phyloP scores from a whole-genome alignment of 164 flowering plant genomes.

The Chimonanthus salicifolius region DNA sequence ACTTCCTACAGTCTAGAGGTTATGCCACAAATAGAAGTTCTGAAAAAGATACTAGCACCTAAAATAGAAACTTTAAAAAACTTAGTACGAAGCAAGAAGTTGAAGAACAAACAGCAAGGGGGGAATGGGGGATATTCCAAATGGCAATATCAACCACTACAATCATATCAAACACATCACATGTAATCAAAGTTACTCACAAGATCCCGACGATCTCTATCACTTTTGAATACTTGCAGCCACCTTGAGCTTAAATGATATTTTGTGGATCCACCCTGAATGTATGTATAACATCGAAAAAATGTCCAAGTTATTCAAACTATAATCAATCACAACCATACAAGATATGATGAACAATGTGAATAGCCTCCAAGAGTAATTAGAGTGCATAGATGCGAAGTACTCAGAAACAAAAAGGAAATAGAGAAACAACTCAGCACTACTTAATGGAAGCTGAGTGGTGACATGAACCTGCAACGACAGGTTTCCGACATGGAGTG shows the following conservation, averaged over 20 bases:
- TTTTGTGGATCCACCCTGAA: conserved; percentile 93
- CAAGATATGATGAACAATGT: neutral
- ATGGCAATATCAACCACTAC: neutral
- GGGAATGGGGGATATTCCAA: neutral
- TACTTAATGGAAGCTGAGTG: too few species aligned
- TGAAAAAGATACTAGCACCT: neutral
- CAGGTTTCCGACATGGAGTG: too few species aligned
- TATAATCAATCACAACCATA: neutral
- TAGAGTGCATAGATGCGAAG: neutral
- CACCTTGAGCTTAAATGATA: conserved; percentile 87
- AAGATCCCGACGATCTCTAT: conserved; percentile 98
- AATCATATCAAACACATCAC: neutral
- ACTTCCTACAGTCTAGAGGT: neutral
- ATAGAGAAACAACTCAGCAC: too few species aligned
- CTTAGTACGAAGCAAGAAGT: neutral
- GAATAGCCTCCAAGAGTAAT: neutral
- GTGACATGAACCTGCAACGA: too few species aligned
- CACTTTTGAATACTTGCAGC: conserved; percentile 84
- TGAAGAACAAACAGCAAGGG: neutral
- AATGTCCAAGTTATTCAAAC: neutral
- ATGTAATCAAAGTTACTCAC: conserved; percentile 41
- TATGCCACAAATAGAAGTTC: neutral
- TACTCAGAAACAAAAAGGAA: neutral
- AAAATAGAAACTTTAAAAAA: neutral
- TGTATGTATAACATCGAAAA: neutral